These are phyloP conservation scores for Citrus glauca DNA, from an alignment of 345 rosid genomes.

Conservation along the genomic window DNA sequence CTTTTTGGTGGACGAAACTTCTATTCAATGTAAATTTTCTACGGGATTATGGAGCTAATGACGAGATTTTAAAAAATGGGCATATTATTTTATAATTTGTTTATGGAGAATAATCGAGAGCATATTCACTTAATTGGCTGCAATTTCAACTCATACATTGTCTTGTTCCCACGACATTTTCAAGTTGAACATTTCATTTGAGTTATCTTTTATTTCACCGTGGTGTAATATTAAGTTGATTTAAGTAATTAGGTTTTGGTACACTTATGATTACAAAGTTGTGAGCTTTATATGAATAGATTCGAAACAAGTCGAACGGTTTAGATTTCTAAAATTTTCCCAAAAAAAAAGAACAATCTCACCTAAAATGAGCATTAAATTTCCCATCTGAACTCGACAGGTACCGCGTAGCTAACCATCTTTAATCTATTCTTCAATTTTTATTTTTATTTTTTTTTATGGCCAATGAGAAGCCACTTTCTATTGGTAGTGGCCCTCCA, in stretches of 20 bases:
- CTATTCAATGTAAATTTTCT: not conserved
- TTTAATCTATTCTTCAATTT: not conserved
- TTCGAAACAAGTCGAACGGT: no score
- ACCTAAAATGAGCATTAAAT: not conserved
- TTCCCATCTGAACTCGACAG: not conserved
- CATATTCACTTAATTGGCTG: slow-evolving; percentile 1
- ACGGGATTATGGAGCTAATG: not conserved
- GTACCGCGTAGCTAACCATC: not conserved
- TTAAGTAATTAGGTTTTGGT: no score
- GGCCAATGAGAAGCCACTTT: not conserved
- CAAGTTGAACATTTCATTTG: not conserved
- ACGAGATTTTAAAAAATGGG: not conserved
- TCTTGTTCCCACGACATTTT: not conserved
- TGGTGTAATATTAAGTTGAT: no score
- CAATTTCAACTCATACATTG: not conserved
- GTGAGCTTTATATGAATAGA: no score
- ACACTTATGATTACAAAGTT: no score
- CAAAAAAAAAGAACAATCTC: not conserved
- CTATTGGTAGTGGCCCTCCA: not conserved
- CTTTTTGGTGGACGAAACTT: not conserved
- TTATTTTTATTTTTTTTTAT: no score
- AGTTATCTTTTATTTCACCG: not conserved
- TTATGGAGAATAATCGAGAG: not conserved
- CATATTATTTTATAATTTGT: not conserved
- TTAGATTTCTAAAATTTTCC: no score